phyloP scores from a whole-genome alignment of 208 protist species.

The Trypanosoma brucei region DNA sequence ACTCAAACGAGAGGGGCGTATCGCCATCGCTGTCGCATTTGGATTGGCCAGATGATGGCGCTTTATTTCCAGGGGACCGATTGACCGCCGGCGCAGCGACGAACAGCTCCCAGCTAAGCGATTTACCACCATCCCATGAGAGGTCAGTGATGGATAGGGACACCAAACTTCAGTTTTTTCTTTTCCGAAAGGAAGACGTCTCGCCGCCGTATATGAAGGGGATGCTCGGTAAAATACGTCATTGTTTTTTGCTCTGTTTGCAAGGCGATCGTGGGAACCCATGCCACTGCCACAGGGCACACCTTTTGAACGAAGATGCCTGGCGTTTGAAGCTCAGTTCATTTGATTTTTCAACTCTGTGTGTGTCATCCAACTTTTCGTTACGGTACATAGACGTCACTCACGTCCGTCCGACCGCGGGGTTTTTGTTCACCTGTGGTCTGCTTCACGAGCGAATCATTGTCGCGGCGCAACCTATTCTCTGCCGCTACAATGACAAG shows the following conservation, averaged over 20 bases:
- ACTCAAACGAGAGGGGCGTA: background rate
- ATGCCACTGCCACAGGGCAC: slow-evolving; percentile 58
- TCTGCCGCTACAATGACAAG: slow-evolving; percentile 65
- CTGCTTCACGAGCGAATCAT: slow-evolving; percentile 47
- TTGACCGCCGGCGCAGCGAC: background rate
- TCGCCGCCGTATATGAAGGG: slow-evolving; percentile 64
- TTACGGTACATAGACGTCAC: slow-evolving; percentile 13
- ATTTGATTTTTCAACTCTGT: slow-evolving; percentile 13
- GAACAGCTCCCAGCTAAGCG: background rate
- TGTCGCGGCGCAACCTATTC: slow-evolving; percentile 57
- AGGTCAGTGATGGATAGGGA: background rate
- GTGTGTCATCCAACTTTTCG: slow-evolving; percentile 13
- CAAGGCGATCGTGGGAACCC: slow-evolving; percentile 7
- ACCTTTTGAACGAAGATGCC: slow-evolving; percentile 31
- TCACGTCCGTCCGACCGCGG: slow-evolving; percentile 61
- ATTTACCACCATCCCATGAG: background rate
- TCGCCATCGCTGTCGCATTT: background rate
- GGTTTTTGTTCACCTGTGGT: slow-evolving; percentile 71
- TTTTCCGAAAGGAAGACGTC: slow-evolving; percentile 66
- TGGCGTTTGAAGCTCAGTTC: slow-evolving; percentile 55
- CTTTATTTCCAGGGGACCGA: background rate
- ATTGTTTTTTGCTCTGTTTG: slow-evolving; percentile 64
- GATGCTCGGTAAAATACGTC: slow-evolving; percentile 63
- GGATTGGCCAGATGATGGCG: background rate
- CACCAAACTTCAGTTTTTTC: slow-evolving; percentile 34